These are phyloP conservation scores for Solanum microdontum DNA, from an alignment of 257 asterid genomes.

Conservation along the genomic window DNA sequence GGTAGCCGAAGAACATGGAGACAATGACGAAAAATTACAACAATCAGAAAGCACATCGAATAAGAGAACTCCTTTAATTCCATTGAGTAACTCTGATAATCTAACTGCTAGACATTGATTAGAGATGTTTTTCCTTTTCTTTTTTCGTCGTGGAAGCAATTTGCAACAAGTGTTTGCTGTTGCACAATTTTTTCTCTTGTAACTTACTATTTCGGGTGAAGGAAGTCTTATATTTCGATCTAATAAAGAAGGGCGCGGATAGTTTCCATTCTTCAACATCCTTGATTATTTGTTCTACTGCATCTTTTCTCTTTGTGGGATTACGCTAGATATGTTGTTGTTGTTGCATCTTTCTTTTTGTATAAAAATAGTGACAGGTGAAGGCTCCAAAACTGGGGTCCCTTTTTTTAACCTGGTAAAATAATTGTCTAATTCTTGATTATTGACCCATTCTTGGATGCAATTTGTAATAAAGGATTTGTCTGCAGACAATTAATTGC, in stretches of 20 bases:
- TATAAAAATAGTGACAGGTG: not conserved
- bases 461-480: not conserved
- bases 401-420: not conserved
- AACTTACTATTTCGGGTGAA: not conserved
- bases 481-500: not conserved
- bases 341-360: not conserved
- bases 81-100: constrained; percentile 34
- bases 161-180: not conserved
- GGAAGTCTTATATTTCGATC: not conserved
- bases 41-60: constrained; percentile 32
- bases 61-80: constrained; percentile 34
- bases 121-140: not conserved
- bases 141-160: not conserved
- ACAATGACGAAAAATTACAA: constrained; percentile 5
- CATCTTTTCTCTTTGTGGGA: not conserved
- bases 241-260: not conserved
- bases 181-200: not conserved
- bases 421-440: not conserved
- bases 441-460: not conserved
- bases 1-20: constrained; percentile 19
- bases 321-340: not conserved
- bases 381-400: not conserved
- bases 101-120: constrained; percentile 32
- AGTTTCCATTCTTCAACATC: not conserved
- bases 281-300: not conserved